Base-by-base conservation (phyloP, 805 yeast genomes). In the Cyberlindnera galapagoensis region DNA sequence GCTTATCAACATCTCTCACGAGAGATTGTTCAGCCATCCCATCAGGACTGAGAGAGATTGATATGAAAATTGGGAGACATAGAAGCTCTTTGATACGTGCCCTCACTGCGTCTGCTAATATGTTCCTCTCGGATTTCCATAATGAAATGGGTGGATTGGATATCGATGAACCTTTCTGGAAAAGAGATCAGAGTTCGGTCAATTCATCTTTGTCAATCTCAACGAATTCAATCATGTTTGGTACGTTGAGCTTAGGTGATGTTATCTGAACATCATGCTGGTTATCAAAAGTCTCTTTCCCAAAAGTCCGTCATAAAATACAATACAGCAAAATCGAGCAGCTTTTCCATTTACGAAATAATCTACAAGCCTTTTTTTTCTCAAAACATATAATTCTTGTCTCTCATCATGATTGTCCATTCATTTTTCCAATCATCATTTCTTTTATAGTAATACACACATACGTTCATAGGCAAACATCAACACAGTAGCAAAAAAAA, bases 151-250 rank as follows among this genome's bases (percentile, higher is more conserved):
- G n/a, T n/a, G n/a, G n/a, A n/a, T n/a, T 30, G 5, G n/a, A 26
- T 6, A 19, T 24, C 7, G 26, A 34, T 12, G 43, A 40, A 31
- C 47, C 46, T 2, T 49, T 51, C 26, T 49, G 55, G 55, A 41
- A 43, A 27, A 37, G 28, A 16, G 52, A 49, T 17, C 21, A 47
- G 21, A 43, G 46, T 19, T 51, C 56, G 14, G 52, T 46, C 4
- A 47, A 41, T 20, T 51, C 56, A 2, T 49, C 54, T 6, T 37
- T 47, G 11, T 47, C 55, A 9, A 17, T 47, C 9, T 47, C 52
- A 2, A 40, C 50, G 1, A 39, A 36, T 24, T 51, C 55, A 12
- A 38, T 51, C 14, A 46, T 50, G 54, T 44, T 42, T 35, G 52
- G 51, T 4, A 46, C 39, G 27, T 18, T 49, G 17, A 15, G 27